These are phyloP conservation scores for Fraxinus baroniana DNA, from an alignment of 305 asterid species.

Conservation along the genomic window DNA sequence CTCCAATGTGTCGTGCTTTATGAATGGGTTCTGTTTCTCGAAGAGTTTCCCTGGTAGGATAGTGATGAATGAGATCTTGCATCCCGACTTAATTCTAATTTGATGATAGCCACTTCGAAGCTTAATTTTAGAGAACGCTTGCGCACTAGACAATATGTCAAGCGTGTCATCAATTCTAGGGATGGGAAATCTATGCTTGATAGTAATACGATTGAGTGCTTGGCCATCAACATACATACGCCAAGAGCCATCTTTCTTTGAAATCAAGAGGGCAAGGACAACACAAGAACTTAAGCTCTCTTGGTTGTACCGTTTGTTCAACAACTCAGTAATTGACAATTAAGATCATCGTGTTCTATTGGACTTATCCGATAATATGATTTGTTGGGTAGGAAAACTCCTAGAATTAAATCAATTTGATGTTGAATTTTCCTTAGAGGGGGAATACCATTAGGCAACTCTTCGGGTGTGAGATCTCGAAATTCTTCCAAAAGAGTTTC, in stretches of 20 bases:
- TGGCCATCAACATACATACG: background rate
- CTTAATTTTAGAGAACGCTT: background rate
- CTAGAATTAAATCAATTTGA: background rate
- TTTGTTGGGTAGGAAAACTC: background rate
- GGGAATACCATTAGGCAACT: background rate
- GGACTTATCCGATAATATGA: background rate
- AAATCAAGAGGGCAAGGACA: background rate
- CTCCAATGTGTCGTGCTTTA: too few species aligned
- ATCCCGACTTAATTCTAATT: background rate
- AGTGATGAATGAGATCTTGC: background rate
- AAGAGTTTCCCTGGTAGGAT: too few species aligned
- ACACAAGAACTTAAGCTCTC: background rate
- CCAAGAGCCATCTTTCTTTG: background rate
- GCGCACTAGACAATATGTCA: background rate
- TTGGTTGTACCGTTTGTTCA: background rate
- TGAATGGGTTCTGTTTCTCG: too few species aligned
- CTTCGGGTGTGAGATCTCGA: background rate
- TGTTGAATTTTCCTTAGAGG: background rate
- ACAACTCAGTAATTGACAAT: background rate
- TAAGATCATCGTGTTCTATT: background rate
- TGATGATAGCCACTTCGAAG: background rate
- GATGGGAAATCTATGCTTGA: background rate
- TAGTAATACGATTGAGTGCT: background rate
- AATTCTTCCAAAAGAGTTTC: background rate
- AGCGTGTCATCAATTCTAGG: conserved; percentile 3